phyloP scores from a whole-genome alignment of 2,329 filamentous ascomycete species.

The Ampelomyces quisqualis region DNA sequence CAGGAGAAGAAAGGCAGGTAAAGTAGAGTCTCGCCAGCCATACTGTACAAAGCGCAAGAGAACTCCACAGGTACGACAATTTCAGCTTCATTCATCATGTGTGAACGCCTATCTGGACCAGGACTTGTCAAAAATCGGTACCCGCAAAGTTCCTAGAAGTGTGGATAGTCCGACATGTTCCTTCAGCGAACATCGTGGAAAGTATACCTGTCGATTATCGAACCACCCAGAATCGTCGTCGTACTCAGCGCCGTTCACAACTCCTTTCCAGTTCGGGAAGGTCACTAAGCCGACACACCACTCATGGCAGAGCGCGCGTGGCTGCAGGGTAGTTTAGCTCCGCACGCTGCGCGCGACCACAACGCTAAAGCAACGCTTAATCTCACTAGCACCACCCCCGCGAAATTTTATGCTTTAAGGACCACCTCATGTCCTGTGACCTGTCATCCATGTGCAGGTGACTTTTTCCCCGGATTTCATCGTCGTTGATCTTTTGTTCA shows the following conservation, averaged over 20 bases:
- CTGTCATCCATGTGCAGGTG: conserved; percentile 16
- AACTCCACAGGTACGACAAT: neutral
- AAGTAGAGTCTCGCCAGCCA: neutral
- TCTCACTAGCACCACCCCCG: conserved; percentile 21
- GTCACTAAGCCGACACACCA: conserved; percentile 19
- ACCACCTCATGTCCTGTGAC: conserved; percentile 16
- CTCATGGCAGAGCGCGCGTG: neutral
- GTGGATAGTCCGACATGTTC: neutral
- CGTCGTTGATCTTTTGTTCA: conserved; percentile 1
- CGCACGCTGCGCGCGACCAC: conserved; percentile 22
- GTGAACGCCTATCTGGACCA: no score
- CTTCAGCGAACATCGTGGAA: no score
- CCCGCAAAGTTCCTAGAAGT: no score
- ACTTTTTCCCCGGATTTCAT: conserved; percentile 17
- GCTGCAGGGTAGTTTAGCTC: conserved; percentile 12
- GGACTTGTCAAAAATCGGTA: no score
- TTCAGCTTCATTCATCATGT: no score
- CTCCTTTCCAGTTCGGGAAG: conserved; percentile 11
- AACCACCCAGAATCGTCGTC: neutral
- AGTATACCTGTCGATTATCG: no score
- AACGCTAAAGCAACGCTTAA: conserved; percentile 14
- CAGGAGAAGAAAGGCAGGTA: neutral
- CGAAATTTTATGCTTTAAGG: conserved; percentile 28
- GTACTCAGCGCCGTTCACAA: neutral
- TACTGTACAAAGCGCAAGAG: no score